Percentiles rank a stretch among this genome's conserved stretches.
These are phyloP conservation scores for Cicer bijugum DNA, from an alignment of 306 rosid genomes.

Conservation along the genomic window DNA sequence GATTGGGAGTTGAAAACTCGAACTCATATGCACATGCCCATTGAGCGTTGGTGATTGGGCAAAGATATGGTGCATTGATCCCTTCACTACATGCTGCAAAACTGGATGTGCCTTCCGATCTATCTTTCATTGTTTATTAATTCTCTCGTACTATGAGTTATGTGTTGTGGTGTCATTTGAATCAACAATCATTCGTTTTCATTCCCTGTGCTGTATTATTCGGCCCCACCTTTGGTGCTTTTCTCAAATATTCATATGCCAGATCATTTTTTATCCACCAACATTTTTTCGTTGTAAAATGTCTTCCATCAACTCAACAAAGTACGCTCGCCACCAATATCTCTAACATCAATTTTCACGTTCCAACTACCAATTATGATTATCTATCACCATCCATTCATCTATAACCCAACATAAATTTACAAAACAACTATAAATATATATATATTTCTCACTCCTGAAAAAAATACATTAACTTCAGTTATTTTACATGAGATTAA, in stretches of 20 bases:
- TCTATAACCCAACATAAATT: too few species aligned
- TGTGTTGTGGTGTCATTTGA: background rate
- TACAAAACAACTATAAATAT: too few species aligned
- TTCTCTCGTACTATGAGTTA: constrained; percentile 4
- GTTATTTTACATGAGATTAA: too few species aligned
- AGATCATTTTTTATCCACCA: too few species aligned
- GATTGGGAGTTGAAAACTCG: background rate
- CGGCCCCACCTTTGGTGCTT: constrained; percentile 12
- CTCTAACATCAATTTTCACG: too few species aligned
- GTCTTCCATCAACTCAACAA: too few species aligned
- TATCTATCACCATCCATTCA: too few species aligned
- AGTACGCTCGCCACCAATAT: too few species aligned
- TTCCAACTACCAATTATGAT: too few species aligned
- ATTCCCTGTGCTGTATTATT: constrained; percentile 2
- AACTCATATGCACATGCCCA: constrained; percentile 47
- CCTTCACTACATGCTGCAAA: constrained; percentile 31
- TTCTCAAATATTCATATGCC: background rate
- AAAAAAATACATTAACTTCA: too few species aligned
- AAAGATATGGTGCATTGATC: constrained; percentile 37
- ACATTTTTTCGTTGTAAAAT: too few species aligned
- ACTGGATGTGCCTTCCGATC: background rate
- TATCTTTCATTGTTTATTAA: constrained; percentile 2
- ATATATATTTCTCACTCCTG: too few species aligned
- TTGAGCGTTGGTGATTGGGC: constrained; percentile 34
- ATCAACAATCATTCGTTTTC: constrained; percentile 33